Conservation (phyloP, 2,329 filamentous ascomycete species). For the Endocalyx cinctus region DNA sequence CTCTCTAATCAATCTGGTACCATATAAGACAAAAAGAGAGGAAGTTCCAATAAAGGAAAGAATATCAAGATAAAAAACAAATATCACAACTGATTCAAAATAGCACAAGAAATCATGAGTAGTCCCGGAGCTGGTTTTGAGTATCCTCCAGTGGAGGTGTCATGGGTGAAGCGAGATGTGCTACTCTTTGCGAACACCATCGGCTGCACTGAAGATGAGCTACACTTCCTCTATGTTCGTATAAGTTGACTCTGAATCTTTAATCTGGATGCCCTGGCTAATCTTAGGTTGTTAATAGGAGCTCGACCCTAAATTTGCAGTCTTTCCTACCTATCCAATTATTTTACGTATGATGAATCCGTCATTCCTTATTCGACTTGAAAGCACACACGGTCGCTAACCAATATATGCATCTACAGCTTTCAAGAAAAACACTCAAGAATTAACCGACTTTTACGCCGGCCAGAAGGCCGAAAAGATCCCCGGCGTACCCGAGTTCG, state of each 20-base stretch:
- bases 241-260: too few species aligned
- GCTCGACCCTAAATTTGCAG: slow-evolving; percentile 77
- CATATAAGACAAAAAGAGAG: too few species aligned
- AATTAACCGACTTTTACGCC: slow-evolving; percentile 82
- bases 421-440: slow-evolving; percentile 72
- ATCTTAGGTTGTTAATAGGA: too few species aligned
- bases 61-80: too few species aligned
- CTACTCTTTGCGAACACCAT: slow-evolving; percentile 89
- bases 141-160: slow-evolving; percentile 69
- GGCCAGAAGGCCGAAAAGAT: slow-evolving; percentile 62
- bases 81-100: too few species aligned
- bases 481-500: slow-evolving; percentile 71
- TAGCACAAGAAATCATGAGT: slow-evolving; percentile 31
- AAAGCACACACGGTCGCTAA: background rate
- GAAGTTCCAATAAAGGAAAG: too few species aligned
- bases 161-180: slow-evolving; percentile 83
- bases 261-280: too few species aligned
- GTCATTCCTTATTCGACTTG: background rate
- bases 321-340: slow-evolving; percentile 85
- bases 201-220: slow-evolving; percentile 77
- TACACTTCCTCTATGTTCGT: slow-evolving; percentile 82
- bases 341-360: slow-evolving; percentile 64
- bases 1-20: too few species aligned
- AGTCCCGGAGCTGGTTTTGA: slow-evolving; percentile 67
- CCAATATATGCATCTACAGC: slow-evolving; percentile 31